Evolutionary conservation across 2,329 filamentous ascomycete species (phyloP).

Genomic region (Xylariaceae sp.): DNA sequence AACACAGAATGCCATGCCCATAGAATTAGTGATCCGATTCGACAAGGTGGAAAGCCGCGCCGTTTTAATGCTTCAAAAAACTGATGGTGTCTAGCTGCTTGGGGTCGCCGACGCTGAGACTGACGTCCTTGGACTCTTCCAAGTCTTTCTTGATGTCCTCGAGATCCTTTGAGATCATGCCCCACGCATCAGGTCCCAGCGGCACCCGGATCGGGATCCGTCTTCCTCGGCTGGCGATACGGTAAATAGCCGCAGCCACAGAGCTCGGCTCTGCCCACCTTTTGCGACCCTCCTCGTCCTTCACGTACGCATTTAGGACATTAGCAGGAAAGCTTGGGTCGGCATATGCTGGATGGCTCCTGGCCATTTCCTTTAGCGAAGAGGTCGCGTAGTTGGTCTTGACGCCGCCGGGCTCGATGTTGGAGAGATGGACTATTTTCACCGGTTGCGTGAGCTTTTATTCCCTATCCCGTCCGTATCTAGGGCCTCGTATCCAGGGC

Average conservation of each 20-base stretch:
- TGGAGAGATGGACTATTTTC: conserved; percentile 37
- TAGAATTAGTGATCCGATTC: too few species aligned
- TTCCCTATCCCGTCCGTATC: too few species aligned
- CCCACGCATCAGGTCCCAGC: conserved; percentile 38
- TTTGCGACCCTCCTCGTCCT: conserved; percentile 24
- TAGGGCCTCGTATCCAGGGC: background rate
- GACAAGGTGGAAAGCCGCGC: too few species aligned
- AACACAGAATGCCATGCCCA: too few species aligned
- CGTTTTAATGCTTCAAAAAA: background rate
- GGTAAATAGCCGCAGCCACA: conserved; percentile 37
- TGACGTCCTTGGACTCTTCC: conserved; percentile 14
- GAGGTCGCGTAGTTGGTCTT: conserved; percentile 35
- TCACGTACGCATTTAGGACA: conserved; percentile 30
- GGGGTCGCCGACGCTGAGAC: background rate
- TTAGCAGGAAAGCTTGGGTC: conserved; percentile 29
- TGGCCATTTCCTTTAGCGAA: conserved; percentile 32
- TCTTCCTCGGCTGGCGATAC: conserved; percentile 33
- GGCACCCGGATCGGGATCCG: conserved; percentile 41
- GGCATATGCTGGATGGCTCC: conserved; percentile 39
- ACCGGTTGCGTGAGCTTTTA: too few species aligned
- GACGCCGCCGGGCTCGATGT: conserved; percentile 42
- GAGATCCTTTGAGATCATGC: conserved; percentile 33
- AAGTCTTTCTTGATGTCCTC: conserved; percentile 32
- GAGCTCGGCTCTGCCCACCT: conserved; percentile 34
- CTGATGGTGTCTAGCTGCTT: background rate